These are phyloP conservation scores for Lycium ferocissimum DNA, from an alignment of 257 asterid species.

Conservation along the genomic window DNA sequence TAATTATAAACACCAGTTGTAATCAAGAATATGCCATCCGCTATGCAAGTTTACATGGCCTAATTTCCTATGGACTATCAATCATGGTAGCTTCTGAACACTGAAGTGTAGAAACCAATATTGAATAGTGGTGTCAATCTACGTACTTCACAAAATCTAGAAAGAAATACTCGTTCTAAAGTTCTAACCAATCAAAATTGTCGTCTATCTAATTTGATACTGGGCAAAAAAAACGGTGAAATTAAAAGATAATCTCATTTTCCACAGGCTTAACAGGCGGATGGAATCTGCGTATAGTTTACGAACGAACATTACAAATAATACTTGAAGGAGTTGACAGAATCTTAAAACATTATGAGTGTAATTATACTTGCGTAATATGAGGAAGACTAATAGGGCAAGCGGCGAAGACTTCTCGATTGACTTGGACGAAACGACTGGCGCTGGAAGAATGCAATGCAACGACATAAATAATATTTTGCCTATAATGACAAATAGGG, in stretches of 20 bases:
- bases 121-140: too few relatives aligned
- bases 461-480: too few relatives aligned
- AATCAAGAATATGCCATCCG: too few relatives aligned
- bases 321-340: neutral
- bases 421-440: neutral
- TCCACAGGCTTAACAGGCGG: conserved; percentile 10
- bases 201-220: neutral
- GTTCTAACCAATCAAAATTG: neutral
- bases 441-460: neutral
- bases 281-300: neutral
- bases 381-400: neutral
- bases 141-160: neutral
- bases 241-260: neutral
- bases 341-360: too few relatives aligned
- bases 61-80: too few relatives aligned
- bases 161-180: neutral
- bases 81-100: too few relatives aligned
- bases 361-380: neutral
- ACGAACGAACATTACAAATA: neutral
- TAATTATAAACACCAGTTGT: too few relatives aligned
- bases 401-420: too few relatives aligned
- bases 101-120: too few relatives aligned
- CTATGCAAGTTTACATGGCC: too few relatives aligned
- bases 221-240: neutral
- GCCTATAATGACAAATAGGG: too few relatives aligned